Conservation (phyloP, 768 basidiomycete genomes). For the Lactarius hengduanensis region DNA sequence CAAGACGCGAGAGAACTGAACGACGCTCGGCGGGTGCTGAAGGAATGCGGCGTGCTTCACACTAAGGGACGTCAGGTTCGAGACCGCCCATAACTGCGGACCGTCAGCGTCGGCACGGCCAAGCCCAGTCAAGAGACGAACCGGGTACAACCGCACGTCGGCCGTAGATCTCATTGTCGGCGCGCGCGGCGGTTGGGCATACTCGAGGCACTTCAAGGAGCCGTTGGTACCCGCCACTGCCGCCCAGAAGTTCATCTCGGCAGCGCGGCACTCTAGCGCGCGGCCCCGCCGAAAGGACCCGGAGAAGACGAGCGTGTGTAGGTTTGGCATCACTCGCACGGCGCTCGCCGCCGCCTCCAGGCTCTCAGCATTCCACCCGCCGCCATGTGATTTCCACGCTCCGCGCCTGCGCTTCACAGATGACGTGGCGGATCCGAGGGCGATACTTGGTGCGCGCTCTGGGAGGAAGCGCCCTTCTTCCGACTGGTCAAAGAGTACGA, state of each 20-base stretch:
- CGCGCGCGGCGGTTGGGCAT: neutral
- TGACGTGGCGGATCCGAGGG: neutral
- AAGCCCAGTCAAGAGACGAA: neutral
- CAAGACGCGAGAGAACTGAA: conserved; percentile 9
- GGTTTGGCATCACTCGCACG: conserved; percentile 10
- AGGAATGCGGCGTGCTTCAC: conserved; percentile 2
- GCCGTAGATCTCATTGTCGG: neutral
- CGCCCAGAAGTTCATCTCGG: conserved; percentile 10
- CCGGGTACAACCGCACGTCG: neutral
- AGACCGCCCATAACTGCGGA: conserved; percentile 11
- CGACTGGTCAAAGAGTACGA: conserved; percentile 13
- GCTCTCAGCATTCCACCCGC: neutral
- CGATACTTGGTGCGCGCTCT: conserved; percentile 2
- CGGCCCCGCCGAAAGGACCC: neutral
- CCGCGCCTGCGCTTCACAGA: neutral
- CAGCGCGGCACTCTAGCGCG: neutral
- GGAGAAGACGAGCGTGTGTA: conserved; percentile 7
- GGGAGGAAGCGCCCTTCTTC: conserved; percentile 9
- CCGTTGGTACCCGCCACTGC: neutral
- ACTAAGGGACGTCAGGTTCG: conserved; percentile 12
- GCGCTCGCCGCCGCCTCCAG: conserved; percentile 10
- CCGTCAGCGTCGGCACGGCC: neutral
- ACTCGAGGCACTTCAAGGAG: conserved; percentile 1
- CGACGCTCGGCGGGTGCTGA: conserved; percentile 10
- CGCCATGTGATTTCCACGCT: neutral